Percentiles rank a stretch among this genome's conserved stretches.
Conservation (phyloP, 2,329 filamentous ascomycete species). For the Curvularia sp. region DNA sequence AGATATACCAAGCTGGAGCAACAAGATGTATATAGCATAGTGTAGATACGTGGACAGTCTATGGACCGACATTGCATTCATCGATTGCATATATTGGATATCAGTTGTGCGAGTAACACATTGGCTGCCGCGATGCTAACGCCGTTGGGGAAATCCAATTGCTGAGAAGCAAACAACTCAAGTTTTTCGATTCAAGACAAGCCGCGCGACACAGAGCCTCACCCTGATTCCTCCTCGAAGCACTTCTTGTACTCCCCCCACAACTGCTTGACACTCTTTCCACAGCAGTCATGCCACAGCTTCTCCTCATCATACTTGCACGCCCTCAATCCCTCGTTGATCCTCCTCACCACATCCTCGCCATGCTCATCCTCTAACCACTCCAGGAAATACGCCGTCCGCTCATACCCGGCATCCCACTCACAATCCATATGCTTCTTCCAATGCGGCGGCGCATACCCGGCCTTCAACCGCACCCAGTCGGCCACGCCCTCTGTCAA, state of each 20-base stretch:
- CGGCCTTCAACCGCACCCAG: slow-evolving; percentile 81
- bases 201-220: neutral
- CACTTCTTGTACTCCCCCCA: slow-evolving; percentile 75
- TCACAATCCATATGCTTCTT: slow-evolving; percentile 62
- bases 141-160: neutral
- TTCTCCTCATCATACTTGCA: slow-evolving; percentile 68
- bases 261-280: slow-evolving; percentile 69
- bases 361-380: slow-evolving; percentile 75
- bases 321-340: slow-evolving; percentile 72
- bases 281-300: slow-evolving; percentile 75
- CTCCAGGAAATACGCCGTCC: slow-evolving; percentile 88
- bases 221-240: slow-evolving; percentile 43
- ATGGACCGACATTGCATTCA: neutral
- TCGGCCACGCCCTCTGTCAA: slow-evolving; percentile 92
- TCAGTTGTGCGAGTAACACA: neutral
- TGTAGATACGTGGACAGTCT: neutral
- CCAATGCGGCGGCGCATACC: slow-evolving; percentile 84
- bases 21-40: neutral
- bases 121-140: neutral
- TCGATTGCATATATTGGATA: neutral
- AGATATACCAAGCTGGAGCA: neutral
- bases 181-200: too few species aligned
- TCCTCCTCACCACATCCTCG: slow-evolving; percentile 58
- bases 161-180: neutral
- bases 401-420: slow-evolving; percentile 93